Conservation (phyloP, 805 yeast genomes). For the Schwanniomyces polymorphus region DNA sequence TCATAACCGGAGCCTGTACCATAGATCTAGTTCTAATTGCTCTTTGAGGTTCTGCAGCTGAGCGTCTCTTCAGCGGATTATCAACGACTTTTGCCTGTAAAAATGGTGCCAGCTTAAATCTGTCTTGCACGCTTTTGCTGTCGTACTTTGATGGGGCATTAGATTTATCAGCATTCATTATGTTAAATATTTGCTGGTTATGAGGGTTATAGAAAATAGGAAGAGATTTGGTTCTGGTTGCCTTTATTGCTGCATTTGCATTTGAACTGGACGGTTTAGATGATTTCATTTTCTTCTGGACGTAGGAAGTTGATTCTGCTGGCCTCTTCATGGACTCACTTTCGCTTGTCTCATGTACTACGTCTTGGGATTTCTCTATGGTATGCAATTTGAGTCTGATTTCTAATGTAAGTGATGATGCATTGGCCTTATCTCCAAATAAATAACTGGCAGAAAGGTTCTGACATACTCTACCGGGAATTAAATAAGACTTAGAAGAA, state of each 20-base stretch:
- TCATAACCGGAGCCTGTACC: conserved; percentile 30
- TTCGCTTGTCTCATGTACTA: conserved; percentile 9
- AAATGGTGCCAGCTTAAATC: conserved; percentile 48
- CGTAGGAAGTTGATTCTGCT: conserved; percentile 5
- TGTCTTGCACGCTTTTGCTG: conserved; percentile 39
- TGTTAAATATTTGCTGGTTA: conserved; percentile 38
- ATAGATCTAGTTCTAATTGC: conserved; percentile 46
- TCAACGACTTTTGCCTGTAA: conserved; percentile 41
- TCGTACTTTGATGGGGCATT: conserved; percentile 39
- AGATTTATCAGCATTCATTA: conserved; percentile 42
- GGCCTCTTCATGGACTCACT: conserved; percentile 7
- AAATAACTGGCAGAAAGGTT: conserved; percentile 49
- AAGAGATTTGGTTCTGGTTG: conserved; percentile 44
- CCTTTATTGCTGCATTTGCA: conserved; percentile 30
- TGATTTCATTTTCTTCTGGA: conserved; percentile 10
- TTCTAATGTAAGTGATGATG: conserved; percentile 53
- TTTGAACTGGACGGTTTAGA: conserved; percentile 3
- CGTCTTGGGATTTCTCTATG: conserved; percentile 19
- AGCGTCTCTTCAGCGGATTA: conserved; percentile 30
- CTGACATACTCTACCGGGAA: conserved; percentile 59
- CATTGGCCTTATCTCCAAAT: conserved; percentile 35
- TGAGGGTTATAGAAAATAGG: conserved; percentile 42
- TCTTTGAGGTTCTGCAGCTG: conserved; percentile 28
- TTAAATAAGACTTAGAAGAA: conserved; percentile 23
- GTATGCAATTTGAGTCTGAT: conserved; percentile 52